phyloP scores from a whole-genome alignment of 2,329 filamentous ascomycete genomes.

The Pyrenochaeta sp. region DNA sequence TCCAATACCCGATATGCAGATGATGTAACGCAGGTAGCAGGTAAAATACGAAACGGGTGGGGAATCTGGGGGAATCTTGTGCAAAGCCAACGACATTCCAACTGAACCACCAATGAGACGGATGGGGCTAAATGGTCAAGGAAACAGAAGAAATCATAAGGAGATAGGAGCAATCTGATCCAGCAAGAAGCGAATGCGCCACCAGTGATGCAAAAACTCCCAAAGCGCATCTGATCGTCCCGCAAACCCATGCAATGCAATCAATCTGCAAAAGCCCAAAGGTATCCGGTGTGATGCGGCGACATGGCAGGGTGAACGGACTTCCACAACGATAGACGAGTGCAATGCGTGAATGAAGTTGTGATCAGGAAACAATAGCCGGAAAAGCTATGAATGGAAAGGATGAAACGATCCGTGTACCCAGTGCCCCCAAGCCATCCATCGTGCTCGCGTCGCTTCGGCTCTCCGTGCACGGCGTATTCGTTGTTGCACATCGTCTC shows the following conservation, averaged over 20 bases:
- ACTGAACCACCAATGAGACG: slow-evolving; percentile 29
- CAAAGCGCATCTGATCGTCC: slow-evolving; percentile 22
- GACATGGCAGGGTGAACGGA: slow-evolving; percentile 26
- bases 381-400: slow-evolving; percentile 11
- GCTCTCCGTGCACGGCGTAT: slow-evolving; percentile 17
- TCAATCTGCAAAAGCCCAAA: slow-evolving; percentile 25
- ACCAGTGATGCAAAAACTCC: slow-evolving; percentile 32
- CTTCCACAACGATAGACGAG: slow-evolving; percentile 30
- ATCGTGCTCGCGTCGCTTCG: slow-evolving; percentile 25
- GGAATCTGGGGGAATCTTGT: slow-evolving; percentile 40
- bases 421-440: slow-evolving; percentile 9
- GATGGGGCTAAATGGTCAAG: slow-evolving; percentile 23
- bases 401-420: slow-evolving; percentile 14
- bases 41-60: slow-evolving; percentile 20
- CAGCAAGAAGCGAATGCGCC: slow-evolving; percentile 21
- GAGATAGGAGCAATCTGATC: slow-evolving; percentile 22
- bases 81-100: slow-evolving; percentile 23
- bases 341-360: slow-evolving; percentile 24
- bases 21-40: slow-evolving; percentile 16
- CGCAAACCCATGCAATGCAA: slow-evolving; percentile 42
- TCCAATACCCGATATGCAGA: slow-evolving; percentile 25
- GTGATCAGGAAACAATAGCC: slow-evolving; percentile 14
- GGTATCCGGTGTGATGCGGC: slow-evolving; percentile 26
- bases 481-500: slow-evolving; percentile 24
- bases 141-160: slow-evolving; percentile 16